phyloP scores from a whole-genome alignment of 2,329 filamentous ascomycete species.

The Hypoxylon sp. region DNA sequence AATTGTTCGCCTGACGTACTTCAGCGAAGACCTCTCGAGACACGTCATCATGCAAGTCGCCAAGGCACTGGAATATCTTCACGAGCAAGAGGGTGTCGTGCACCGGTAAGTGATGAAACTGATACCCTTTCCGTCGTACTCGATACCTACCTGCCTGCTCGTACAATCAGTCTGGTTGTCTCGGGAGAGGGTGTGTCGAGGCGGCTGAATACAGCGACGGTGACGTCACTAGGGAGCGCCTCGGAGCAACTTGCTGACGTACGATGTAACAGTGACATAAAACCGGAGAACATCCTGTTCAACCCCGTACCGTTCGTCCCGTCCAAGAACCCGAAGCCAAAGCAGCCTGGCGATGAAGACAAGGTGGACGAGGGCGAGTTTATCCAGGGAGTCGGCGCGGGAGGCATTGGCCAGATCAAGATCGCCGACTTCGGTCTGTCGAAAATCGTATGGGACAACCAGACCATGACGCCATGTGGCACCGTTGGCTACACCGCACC shows the following conservation, averaged over 20 bases:
- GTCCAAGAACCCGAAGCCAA: slow-evolving; percentile 80
- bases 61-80: slow-evolving; percentile 90
- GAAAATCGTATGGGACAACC: slow-evolving; percentile 97
- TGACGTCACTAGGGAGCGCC: slow-evolving; percentile 26
- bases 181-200: slow-evolving; percentile 35
- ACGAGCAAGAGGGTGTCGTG: slow-evolving; percentile 94
- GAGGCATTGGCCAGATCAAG: slow-evolving; percentile 94
- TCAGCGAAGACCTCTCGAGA: slow-evolving; percentile 92
- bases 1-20: slow-evolving; percentile 97
- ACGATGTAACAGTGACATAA: slow-evolving; percentile 77
- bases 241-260: slow-evolving; percentile 30
- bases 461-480: slow-evolving; percentile 99
- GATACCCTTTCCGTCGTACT: slow-evolving; percentile 3
- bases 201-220: slow-evolving; percentile 23
- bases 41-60: slow-evolving; percentile 96
- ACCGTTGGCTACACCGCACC: slow-evolving; percentile 98
- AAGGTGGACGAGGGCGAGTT: slow-evolving; percentile 98
- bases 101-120: slow-evolving; percentile 75
- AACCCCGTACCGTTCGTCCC: slow-evolving; percentile 84
- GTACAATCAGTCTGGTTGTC: not conserved
- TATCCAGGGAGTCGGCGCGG: slow-evolving; percentile 78
- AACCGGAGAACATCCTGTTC: slow-evolving; percentile 96
- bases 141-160: not conserved
- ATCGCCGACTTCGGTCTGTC: slow-evolving; percentile 98
- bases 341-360: slow-evolving; percentile 89